Base-by-base conservation (phyloP, 2,329 filamentous ascomycete species). In the Bipolaris victoriae region DNA sequence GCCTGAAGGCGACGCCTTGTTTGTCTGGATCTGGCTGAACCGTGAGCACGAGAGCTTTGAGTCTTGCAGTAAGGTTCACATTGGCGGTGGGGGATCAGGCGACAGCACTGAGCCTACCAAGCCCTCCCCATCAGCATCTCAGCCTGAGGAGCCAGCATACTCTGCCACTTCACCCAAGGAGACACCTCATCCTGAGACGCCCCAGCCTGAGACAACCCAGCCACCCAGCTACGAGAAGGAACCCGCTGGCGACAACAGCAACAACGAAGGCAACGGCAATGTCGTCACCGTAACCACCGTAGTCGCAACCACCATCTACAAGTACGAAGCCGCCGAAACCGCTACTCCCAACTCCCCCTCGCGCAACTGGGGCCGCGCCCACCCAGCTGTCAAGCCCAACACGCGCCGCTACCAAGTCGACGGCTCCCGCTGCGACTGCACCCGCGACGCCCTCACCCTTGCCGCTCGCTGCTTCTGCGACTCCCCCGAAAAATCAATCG, bases 11-110 rank as follows among this genome's bases (percentile, higher is more conserved):
- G 65, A 73, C n/a, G 77, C 74, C 11, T 61, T 82, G 15, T 82
- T 82, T 57, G 76, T 75, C 1, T 82, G 79, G 80, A 77, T 77
- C 1, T 82, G 80, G 80, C 67, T 80, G 44, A 82, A 82, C 51
- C 76, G 80, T 24, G 79, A 52, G n/a, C 49, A 52, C 13, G 49
- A 52, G n/a, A n/a, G 78, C 57, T 79, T 77, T 60, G 78, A 78
- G 75, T 78, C 77, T 51, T 82, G 80, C 49, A 77, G 79, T 1
- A 71, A 76, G 10, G 77, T 82, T 24, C 76, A 74, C 6, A 81
- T 82, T 54, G 69, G 68, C 6, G 66, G 62, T 20, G 64, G 64
- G 45, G 63, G 62, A 10, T 61, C 65, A 48, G 36, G 49, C 49
- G 18, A 47, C 44, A 35, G 44, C 39, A 49, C 33, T 24, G 45